Percentiles rank a stretch among this genome's conserved stretches.
Evolutionary conservation across 805 yeast species (phyloP).

Genomic region (Nakazawaea populi): DNA sequence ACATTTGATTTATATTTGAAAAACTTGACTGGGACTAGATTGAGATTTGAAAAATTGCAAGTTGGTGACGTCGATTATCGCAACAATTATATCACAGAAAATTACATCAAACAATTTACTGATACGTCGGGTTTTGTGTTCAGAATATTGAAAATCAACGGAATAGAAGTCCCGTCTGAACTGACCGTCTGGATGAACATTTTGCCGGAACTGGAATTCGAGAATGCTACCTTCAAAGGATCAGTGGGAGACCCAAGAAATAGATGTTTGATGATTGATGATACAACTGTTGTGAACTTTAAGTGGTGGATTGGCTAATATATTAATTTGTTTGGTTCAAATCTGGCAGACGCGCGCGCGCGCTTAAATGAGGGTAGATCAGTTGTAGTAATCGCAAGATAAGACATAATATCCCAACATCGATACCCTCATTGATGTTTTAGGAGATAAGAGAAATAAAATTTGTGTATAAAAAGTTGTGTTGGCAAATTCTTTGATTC

Average conservation of each 20-base stretch:
- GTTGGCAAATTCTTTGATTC: too few relatives aligned
- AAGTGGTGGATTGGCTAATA: conserved; percentile 10
- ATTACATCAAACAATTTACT: neutral
- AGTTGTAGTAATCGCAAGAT: neutral
- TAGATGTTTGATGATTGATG: conserved; percentile 16
- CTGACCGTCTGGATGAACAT: conserved; percentile 19
- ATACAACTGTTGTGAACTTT: conserved; percentile 18
- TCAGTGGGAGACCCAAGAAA: conserved; percentile 8
- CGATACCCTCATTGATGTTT: neutral
- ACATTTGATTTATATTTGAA: conserved; percentile 32
- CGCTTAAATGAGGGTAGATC: neutral
- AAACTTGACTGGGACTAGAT: conserved; percentile 33
- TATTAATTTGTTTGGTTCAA: neutral
- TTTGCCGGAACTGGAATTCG: neutral
- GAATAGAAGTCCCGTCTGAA: conserved; percentile 12
- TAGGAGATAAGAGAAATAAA: neutral
- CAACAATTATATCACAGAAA: neutral
- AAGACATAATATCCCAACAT: neutral
- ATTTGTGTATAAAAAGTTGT: neutral
- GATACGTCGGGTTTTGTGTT: conserved; percentile 8
- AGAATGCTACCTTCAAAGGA: neutral
- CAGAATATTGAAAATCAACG: conserved; percentile 21
- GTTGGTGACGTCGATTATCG: conserved; percentile 32
- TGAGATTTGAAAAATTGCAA: conserved; percentile 39
- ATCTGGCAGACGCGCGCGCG: neutral